Conservation (phyloP, 257 asterid genomes). For the Ajuga chamaepitys region DNA sequence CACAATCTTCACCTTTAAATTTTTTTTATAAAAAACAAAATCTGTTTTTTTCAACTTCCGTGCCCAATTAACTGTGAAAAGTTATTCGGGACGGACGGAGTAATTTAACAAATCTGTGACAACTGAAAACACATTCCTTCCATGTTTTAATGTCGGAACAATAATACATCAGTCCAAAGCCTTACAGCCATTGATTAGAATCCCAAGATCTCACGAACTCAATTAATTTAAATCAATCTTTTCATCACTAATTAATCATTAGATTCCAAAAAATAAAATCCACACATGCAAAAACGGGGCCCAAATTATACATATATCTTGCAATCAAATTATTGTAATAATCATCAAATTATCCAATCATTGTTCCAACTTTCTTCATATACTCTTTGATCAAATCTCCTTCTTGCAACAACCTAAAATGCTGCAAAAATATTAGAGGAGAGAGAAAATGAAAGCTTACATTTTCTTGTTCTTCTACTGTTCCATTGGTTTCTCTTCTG, state of each 20-base stretch:
- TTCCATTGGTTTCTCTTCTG: constrained; percentile 40
- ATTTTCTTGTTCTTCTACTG: constrained; percentile 28
- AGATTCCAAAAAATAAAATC: constrained; percentile 6
- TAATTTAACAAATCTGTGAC: constrained; percentile 21
- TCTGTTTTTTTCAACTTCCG: too few species aligned
- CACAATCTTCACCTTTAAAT: too few species aligned
- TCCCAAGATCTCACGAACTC: constrained; percentile 54
- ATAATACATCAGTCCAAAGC: constrained; percentile 42
- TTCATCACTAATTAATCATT: constrained; percentile 33
- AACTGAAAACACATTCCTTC: constrained; percentile 42
- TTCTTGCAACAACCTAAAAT: constrained; percentile 32
- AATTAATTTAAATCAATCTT: constrained; percentile 11
- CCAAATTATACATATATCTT: constrained; percentile 23
- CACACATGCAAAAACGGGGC: constrained; percentile 43
- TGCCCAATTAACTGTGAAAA: too few species aligned
- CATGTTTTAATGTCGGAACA: constrained; percentile 58
- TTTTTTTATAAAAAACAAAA: too few species aligned
- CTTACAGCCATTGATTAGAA: constrained; percentile 41
- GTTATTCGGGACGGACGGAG: too few species aligned
- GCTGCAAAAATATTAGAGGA: constrained; percentile 18
- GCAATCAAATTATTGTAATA: constrained; percentile 22
- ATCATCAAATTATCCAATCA: constrained; percentile 45
- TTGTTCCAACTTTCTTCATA: constrained; percentile 22
- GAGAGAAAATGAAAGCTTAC: constrained; percentile 11
- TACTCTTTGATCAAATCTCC: constrained; percentile 18